phyloP scores from a whole-genome alignment of 257 asterid species.

The Forsythia suspensa region DNA sequence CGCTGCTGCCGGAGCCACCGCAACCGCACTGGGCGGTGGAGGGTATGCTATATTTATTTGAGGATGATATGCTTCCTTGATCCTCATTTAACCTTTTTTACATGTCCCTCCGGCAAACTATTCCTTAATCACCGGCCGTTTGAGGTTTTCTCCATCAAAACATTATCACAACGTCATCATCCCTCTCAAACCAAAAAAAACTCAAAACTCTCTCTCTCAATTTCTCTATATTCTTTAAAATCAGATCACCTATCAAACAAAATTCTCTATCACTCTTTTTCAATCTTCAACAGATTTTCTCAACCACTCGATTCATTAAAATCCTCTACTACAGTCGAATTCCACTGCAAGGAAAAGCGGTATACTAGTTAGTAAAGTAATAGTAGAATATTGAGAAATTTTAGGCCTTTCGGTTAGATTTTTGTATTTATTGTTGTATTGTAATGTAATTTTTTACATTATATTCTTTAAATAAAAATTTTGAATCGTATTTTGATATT shows the following conservation, averaged over 20 bases:
- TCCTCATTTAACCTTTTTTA: not conserved
- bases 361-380: not conserved
- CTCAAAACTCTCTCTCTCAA: no score
- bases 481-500: not conserved
- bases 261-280: no score
- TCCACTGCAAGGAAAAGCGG: no score
- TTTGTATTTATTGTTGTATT: not conserved
- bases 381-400: not conserved
- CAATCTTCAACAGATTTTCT: no score
- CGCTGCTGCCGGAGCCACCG: constrained; percentile 37
- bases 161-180: no score
- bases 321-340: no score
- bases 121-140: not conserved
- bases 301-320: no score
- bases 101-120: not conserved
- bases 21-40: constrained; percentile 87
- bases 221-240: no score
- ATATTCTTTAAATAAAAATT: not conserved
- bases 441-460: not conserved
- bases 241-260: no score
- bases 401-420: not conserved
- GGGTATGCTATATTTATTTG: constrained; percentile 67
- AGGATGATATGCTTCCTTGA: constrained; percentile 70
- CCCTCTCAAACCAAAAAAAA: no score
- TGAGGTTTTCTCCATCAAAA: no score